Evolutionary conservation across 2,329 filamentous ascomycete species (phyloP).

Genomic region (Pyricularia pennisetigena): DNA sequence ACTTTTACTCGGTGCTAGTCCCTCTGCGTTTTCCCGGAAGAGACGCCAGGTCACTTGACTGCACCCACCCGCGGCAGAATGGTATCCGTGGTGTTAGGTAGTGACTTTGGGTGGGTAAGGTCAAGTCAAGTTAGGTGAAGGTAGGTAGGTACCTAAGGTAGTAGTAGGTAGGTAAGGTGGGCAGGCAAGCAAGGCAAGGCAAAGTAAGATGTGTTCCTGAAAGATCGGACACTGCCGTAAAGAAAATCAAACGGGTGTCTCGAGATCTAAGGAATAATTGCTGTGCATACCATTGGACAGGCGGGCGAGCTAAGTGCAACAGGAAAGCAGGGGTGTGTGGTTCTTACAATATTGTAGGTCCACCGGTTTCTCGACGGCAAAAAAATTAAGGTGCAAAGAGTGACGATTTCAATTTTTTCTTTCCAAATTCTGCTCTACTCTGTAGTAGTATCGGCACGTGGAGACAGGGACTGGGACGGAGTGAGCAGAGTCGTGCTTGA

Average conservation of each 20-base stretch:
- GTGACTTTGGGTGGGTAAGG: not conserved
- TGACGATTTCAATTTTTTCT: not conserved
- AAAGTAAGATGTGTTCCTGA: not conserved
- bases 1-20: not conserved
- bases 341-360: not conserved
- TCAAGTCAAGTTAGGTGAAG: not conserved
- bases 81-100: not conserved
- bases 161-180: too few species aligned
- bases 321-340: not conserved
- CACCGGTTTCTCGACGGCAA: not conserved
- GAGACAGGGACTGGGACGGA: not conserved
- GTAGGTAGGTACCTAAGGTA: not conserved
- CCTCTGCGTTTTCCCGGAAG: not conserved
- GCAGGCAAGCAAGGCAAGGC: too few species aligned
- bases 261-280: not conserved
- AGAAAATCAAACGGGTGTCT: not conserved
- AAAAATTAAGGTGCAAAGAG: not conserved
- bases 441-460: not conserved
- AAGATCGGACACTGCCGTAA: not conserved
- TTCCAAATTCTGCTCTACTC: not conserved
- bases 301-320: not conserved
- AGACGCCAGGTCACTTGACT: not conserved
- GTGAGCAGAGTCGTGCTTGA: not conserved
- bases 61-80: not conserved
- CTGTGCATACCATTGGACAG: not conserved